A percentile compares a stretch with the other conserved stretches of the same genome.
These are phyloP conservation scores for Blastomyces gilchristii DNA, from an alignment of 2,329 filamentous ascomycete species.

Conservation along the genomic window DNA sequence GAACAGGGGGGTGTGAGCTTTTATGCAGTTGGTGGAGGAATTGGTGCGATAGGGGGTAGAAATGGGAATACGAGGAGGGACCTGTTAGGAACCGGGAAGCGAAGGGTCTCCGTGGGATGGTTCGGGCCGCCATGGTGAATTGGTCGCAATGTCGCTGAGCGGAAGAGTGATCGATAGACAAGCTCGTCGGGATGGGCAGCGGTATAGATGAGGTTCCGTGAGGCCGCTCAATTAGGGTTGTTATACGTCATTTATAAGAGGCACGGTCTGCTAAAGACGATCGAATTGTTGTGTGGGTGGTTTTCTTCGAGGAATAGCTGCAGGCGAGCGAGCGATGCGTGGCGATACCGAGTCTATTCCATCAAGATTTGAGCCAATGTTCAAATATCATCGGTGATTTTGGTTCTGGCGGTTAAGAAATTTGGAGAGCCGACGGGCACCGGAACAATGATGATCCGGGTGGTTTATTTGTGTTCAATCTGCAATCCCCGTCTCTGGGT, in stretches of 20 bases:
- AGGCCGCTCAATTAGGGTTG: neutral
- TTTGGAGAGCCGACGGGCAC: neutral
- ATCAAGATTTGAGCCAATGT: neutral
- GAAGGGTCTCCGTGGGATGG: slow-evolving; percentile 4
- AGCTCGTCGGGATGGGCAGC: too few species aligned
- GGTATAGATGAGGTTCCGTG: neutral
- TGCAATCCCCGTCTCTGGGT: neutral
- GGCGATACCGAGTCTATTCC: neutral
- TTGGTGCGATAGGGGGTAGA: slow-evolving; percentile 21
- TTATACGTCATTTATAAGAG: neutral
- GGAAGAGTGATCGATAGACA: neutral
- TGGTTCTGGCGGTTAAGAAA: neutral
- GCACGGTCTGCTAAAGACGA: neutral
- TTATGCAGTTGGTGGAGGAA: slow-evolving; percentile 35
- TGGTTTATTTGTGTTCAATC: neutral
- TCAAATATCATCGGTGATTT: neutral
- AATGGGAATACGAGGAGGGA: slow-evolving; percentile 23
- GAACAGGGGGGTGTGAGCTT: slow-evolving; percentile 40
- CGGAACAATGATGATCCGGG: neutral
- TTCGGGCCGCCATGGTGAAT: slow-evolving; percentile 10
- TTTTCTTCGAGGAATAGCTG: neutral
- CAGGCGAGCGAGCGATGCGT: neutral
- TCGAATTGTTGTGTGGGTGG: neutral
- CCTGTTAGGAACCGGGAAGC: slow-evolving; percentile 14
- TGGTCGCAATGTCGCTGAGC: neutral